Evolutionary conservation across 2,329 filamentous ascomycete genomes (phyloP).

Genomic region (Fusarium paranaense): DNA sequence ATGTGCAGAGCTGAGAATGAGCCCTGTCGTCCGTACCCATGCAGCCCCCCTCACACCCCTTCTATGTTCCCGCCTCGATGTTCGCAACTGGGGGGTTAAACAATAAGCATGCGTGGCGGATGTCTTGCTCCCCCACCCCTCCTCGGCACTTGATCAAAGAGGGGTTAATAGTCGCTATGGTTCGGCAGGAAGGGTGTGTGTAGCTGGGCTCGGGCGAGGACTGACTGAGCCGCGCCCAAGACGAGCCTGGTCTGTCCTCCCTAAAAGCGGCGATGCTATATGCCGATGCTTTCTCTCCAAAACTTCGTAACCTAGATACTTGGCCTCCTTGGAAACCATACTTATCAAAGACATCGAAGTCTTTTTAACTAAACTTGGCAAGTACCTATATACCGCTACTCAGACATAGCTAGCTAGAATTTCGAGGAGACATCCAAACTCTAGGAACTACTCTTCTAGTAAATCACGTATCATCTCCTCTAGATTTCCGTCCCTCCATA

Average conservation of each 20-base stretch:
- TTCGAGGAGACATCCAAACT: neutral
- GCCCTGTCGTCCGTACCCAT: neutral
- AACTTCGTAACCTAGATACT: neutral
- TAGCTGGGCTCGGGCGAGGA: neutral
- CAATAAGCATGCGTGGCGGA: neutral
- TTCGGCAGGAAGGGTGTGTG: neutral
- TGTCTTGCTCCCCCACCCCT: neutral
- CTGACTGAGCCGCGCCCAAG: neutral
- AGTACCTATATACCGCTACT: neutral
- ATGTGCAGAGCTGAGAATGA: neutral
- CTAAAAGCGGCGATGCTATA: neutral
- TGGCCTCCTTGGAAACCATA: neutral
- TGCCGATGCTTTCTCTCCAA: neutral
- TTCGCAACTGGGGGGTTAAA: neutral
- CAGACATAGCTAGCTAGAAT: neutral
- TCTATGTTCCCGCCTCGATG: neutral
- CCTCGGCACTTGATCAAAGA: neutral
- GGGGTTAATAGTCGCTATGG: neutral
- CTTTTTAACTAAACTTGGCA: neutral
- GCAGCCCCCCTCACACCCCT: neutral
- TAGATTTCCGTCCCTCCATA: neutral
- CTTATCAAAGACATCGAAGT: neutral
- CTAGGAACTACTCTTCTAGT: rapidly evolving
- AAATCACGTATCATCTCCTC: neutral
- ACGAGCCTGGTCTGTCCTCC: neutral